Base-by-base conservation (phyloP, 2,329 filamentous ascomycete species). In the Beauveria caledonica region DNA sequence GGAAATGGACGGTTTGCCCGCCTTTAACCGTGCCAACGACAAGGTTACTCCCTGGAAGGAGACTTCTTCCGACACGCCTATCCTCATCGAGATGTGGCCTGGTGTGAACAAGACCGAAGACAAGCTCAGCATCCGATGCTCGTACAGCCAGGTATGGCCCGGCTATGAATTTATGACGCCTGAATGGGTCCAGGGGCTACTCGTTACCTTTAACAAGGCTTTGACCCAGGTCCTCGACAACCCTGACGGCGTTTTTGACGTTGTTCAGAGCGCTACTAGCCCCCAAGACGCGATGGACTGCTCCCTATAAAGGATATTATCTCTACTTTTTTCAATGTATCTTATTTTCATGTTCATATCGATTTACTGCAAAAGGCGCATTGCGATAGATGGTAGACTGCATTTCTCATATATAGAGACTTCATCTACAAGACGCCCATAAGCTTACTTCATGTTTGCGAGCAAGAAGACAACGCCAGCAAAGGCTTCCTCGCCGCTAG, bases 391-490 rank as follows among this genome's bases (percentile, higher is more conserved):
- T 33, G 40, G n/a, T 21, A 42, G 23, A 17, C 11, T 44, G 36
- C 48, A 21, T 44, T 17, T 8, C 2, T 21, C n/a, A 44, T n/a
- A 58, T 51, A 29, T 13, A n/a, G 13, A 29, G 6, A 52, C 17
- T 25, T 45, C 45, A 52, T 45, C 49, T 57, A 40, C 54, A 57
- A 39, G 17, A 2, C n/a, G 21, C 42, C 5, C 17, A 39, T 53
- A 9, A 25, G 23, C 3, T 57, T 67, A 74, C 59, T 72, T 70
- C 69, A 78, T 74, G 60, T 75, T 74, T 44, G 67, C 58, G 33
- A 79, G 66, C 60, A 92, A 81, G 63, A 88, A 87, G 66, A 86
- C 75, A 19, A 92, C 76, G 7, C 75, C 77, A 1, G 76, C 76
- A 65, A 70, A 78, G 4, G 73, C 70, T 66, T 79, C 77, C 62